phyloP scores from a whole-genome alignment of 2,329 filamentous ascomycete species.

The Claviceps fusiformis region DNA sequence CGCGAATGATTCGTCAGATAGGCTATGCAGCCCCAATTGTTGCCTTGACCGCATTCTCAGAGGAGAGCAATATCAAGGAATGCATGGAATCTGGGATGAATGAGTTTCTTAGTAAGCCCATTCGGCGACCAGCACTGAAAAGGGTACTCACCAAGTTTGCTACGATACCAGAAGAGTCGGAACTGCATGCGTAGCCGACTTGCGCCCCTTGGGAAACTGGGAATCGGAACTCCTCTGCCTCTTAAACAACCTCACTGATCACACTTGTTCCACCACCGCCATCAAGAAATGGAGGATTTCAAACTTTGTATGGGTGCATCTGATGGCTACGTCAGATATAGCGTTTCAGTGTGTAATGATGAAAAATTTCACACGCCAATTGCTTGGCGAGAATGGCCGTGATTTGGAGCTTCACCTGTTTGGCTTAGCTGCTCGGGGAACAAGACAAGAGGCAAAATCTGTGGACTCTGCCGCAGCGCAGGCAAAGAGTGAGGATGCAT shows the following conservation, averaged over 20 bases:
- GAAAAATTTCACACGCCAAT: neutral
- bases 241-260: too few species aligned
- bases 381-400: neutral
- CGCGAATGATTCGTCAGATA: slow-evolving; percentile 69
- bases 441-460: neutral
- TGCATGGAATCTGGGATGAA: slow-evolving; percentile 87
- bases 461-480: neutral
- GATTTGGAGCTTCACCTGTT: neutral
- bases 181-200: slow-evolving; percentile 6
- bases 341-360: neutral
- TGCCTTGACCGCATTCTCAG: slow-evolving; percentile 77
- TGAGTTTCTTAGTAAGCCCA: slow-evolving; percentile 67
- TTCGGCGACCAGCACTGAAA: slow-evolving; percentile 72
- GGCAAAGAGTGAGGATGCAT: too few species aligned
- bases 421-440: too few species aligned
- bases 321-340: neutral
- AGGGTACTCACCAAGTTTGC: slow-evolving; percentile 75
- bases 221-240: neutral
- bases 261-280: neutral
- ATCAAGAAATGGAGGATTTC: neutral
- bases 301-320: neutral
- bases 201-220: neutral
- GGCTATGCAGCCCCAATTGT: slow-evolving; percentile 84
- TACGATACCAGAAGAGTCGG: slow-evolving; percentile 59
- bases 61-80: slow-evolving; percentile 78